Percentiles rank a stretch among this genome's conserved stretches.
Evolutionary conservation across 2,329 filamentous ascomycete species (phyloP).

Genomic region (Fusarium denticulatum): DNA sequence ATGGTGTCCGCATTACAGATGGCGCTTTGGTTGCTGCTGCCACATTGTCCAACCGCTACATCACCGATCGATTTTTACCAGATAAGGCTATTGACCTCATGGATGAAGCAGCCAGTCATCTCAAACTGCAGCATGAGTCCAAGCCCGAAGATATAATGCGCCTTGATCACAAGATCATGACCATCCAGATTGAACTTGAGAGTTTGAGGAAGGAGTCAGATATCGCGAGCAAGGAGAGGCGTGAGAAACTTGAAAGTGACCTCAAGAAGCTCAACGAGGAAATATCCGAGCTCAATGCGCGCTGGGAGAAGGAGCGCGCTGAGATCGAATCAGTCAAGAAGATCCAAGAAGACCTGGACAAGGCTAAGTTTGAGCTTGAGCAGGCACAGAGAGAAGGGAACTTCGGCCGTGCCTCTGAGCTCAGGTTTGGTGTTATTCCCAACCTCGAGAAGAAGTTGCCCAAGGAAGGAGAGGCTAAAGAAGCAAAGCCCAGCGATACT

Average conservation of each 20-base stretch:
- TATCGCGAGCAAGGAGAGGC: slow-evolving; percentile 84
- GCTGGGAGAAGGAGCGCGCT: slow-evolving; percentile 89
- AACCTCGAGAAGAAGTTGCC: slow-evolving; percentile 81
- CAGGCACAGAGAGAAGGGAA: slow-evolving; percentile 87
- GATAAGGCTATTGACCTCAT: slow-evolving; percentile 98
- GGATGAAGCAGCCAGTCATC: slow-evolving; percentile 90
- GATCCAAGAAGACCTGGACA: slow-evolving; percentile 88
- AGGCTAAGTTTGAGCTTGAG: slow-evolving; percentile 84
- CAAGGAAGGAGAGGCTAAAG: slow-evolving; percentile 68
- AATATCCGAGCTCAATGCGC: slow-evolving; percentile 75
- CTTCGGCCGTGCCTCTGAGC: slow-evolving; percentile 88
- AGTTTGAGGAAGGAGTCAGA: slow-evolving; percentile 95
- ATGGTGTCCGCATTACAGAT: slow-evolving; percentile 94
- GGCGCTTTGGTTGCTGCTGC: slow-evolving; percentile 91
- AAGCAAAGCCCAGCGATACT: slow-evolving; percentile 56
- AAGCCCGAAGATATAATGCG: slow-evolving; percentile 95
- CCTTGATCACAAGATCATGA: slow-evolving; percentile 95
- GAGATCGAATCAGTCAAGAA: slow-evolving; percentile 90
- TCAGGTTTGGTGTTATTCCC: slow-evolving; percentile 89
- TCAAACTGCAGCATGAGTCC: slow-evolving; percentile 93
- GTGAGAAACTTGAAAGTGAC: slow-evolving; percentile 83
- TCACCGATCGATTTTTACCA: slow-evolving; percentile 93
- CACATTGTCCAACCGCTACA: slow-evolving; percentile 92
- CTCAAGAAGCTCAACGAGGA: slow-evolving; percentile 82
- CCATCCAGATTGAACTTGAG: slow-evolving; percentile 95